phyloP scores from a whole-genome alignment of 2,329 filamentous ascomycete species.

The Dothistroma pini region DNA sequence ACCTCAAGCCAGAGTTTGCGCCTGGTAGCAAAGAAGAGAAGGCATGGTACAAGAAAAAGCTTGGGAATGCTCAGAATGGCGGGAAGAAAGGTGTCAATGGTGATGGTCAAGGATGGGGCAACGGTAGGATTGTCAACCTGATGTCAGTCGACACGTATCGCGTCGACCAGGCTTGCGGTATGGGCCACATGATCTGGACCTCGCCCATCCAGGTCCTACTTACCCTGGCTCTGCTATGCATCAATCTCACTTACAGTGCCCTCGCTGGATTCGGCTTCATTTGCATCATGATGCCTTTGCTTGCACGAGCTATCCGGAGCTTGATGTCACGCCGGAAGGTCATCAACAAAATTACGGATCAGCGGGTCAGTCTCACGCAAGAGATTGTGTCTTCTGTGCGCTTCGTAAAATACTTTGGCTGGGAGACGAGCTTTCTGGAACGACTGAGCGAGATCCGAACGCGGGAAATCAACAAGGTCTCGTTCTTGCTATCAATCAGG shows the following conservation, averaged over 20 bases:
- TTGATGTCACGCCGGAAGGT: constrained; percentile 69
- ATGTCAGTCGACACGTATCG: constrained; percentile 97
- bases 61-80: constrained; percentile 37
- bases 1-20: constrained; percentile 40
- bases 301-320: constrained; percentile 72
- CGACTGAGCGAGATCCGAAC: constrained; percentile 70
- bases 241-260: constrained; percentile 88
- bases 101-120: constrained; percentile 82
- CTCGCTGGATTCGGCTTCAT: constrained; percentile 83
- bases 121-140: constrained; percentile 84
- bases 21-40: constrained; percentile 50
- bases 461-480: constrained; percentile 78
- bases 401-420: constrained; percentile 96
- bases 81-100: constrained; percentile 52
- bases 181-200: constrained; percentile 92
- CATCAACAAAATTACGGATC: constrained; percentile 94
- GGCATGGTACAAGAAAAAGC: constrained; percentile 49
- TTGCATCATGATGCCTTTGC: constrained; percentile 69
- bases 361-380: constrained; percentile 84
- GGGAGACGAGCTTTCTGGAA: constrained; percentile 82
- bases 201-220: constrained; percentile 74
- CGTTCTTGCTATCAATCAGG: constrained; percentile 74
- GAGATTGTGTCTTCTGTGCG: constrained; percentile 87
- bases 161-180: constrained; percentile 78
- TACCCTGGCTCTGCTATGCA: constrained; percentile 72